A percentile compares a stretch with the other conserved stretches of the same genome.
phyloP scores from a whole-genome alignment of 768 basidiomycete species.

The Tricholoma terreum region DNA sequence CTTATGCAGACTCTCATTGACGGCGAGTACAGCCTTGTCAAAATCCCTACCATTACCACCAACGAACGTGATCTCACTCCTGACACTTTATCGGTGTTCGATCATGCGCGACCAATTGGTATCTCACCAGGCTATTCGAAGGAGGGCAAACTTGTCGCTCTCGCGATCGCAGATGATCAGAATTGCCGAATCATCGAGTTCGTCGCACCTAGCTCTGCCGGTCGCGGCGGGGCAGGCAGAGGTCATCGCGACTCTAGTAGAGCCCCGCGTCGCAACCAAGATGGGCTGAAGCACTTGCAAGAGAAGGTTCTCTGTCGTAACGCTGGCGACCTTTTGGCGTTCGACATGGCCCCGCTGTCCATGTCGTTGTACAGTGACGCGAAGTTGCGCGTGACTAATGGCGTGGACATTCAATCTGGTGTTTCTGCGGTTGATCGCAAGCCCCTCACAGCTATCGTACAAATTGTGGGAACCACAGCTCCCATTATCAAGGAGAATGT shows the following conservation, averaged over 20 bases:
- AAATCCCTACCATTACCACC: slow-evolving; percentile 22
- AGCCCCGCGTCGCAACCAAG: slow-evolving; percentile 10
- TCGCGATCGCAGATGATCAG: slow-evolving; percentile 43
- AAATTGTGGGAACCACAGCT: slow-evolving; percentile 35
- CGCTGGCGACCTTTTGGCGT: slow-evolving; percentile 45
- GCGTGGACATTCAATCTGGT: slow-evolving; percentile 57
- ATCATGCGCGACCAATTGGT: slow-evolving; percentile 41
- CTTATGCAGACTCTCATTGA: slow-evolving; percentile 32
- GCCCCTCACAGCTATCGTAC: slow-evolving; percentile 40
- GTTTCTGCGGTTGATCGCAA: slow-evolving; percentile 38
- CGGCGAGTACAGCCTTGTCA: slow-evolving; percentile 23
- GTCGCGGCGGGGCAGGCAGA: slow-evolving; percentile 13
- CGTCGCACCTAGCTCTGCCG: slow-evolving; percentile 13
- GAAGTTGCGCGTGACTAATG: slow-evolving; percentile 41
- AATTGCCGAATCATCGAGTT: slow-evolving; percentile 37
- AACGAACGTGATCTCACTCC: slow-evolving; percentile 23
- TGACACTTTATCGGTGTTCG: slow-evolving; percentile 28
- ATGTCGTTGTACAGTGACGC: slow-evolving; percentile 46
- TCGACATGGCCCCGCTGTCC: slow-evolving; percentile 50
- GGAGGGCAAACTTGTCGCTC: slow-evolving; percentile 38
- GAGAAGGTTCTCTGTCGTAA: slow-evolving; percentile 43
- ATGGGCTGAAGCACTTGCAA: slow-evolving; percentile 32
- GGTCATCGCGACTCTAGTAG: slow-evolving; percentile 14
- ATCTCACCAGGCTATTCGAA: slow-evolving; percentile 49
- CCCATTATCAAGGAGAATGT: slow-evolving; percentile 38